Base-by-base conservation (phyloP, 805 yeast species). In the Metschnikowia peoriensis region DNA sequence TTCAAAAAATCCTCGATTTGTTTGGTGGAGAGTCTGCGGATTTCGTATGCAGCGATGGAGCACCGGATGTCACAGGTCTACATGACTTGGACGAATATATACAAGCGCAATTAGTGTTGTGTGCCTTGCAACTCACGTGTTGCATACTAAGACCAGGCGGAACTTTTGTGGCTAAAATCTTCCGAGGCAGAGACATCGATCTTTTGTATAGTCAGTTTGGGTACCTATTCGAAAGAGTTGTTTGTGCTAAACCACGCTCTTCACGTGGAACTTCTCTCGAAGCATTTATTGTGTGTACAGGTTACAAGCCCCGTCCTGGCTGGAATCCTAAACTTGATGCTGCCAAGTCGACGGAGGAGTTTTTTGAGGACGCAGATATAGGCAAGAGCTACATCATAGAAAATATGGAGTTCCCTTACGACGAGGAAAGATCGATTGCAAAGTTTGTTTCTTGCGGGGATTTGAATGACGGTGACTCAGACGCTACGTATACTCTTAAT, bases 391-490 rank as follows among this genome's bases (percentile, higher is more conserved):
- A 74, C 51, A 79, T 73, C 49, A 53, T 73, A 45, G 73, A 77
- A n/a, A 72, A 79, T 54, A 69, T 81, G 57, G 74, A 70, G 6
- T 72, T 83, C 38, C 80, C 81, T 7, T 68, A 62, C 7, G 57
- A 57, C 1, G 94, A 88, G 59, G 89, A 86, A 57, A 74, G 97
- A 56, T 69, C 73, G 10, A 82, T 94, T 27, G 97, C 97, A 0
- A 90, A 91, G n/a, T 93, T 93, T 62, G 75, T 94, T 53, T 97
- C 98, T 0, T 94, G 99, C 70, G 99, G 99, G 40, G 97, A 91
- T 63, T 76, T 94, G 52, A 78, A 84, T 41, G 88, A 88, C 60
- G 88, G 86, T 48, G 99, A 94, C 67, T 89, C 97, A 0, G 99
- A 94, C 70, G 99, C 99, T 0, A 93, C 98, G 0, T 94, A 94